Base-by-base conservation (phyloP, 108 stramenopile species). In the Stephanodiscus minutulus region DNA sequence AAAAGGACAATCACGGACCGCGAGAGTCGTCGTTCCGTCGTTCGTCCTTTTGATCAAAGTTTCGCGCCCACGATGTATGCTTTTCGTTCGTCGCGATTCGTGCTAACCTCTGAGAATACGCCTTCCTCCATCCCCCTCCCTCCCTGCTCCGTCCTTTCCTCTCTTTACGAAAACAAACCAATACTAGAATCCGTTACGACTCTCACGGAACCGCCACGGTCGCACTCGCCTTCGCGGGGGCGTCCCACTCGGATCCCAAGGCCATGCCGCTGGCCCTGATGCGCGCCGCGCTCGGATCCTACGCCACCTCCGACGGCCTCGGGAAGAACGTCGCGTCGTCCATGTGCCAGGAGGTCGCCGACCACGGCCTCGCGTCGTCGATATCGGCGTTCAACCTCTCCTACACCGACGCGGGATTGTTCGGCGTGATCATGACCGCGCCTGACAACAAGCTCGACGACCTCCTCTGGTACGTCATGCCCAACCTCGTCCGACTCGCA, bases 371-470 rank as follows among this genome's bases (percentile, higher is more conserved):
- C 9, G 96, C 94, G 57, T 93, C 96, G 67, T 92, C 93, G 22
- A 83, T 93, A 84, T 84, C 83, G 64, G 94, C 97, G 21, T 98
- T 98, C 87, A 98, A 98, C 85, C 93, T 97, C 10, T 93, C 92
- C 91, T 99, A 99, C 86, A 96, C 98, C 77, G 99, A 99, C 82
- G 96, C 96, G 13, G 99, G 99, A 18, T 85, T 99, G 5, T 98
- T 99, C 75, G 99, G 98, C 41, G 76, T 98, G 13, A 96, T 98
- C 77, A 91, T 91, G 54, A 91, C 96, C 50, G 94, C 94, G 24
- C 95, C 91, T 7, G 95, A 96, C 82, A 95, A 95, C 85, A 89
- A 90, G 76, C 83, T 96, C 63, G 96, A 97, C 69, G 91, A 97
- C 79, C 52, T 84, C 56, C 84, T 97, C 75, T 97, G 92, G 94